phyloP scores from a whole-genome alignment of 768 basidiomycete species.

The Scleroderma bovista region DNA sequence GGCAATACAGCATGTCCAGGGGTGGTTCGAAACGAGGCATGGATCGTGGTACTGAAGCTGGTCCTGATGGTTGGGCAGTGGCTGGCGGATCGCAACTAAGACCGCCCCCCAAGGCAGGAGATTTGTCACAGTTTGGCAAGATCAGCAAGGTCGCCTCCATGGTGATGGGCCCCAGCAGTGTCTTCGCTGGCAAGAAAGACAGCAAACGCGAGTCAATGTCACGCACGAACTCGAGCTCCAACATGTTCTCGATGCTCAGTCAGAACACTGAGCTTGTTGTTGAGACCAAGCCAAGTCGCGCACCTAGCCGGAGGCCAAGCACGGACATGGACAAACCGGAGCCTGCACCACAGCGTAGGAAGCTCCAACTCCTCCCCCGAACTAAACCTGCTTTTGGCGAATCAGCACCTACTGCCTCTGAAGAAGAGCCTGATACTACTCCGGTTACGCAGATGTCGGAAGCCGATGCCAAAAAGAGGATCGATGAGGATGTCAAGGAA shows the following conservation, averaged over 20 bases:
- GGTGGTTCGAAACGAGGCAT: constrained; percentile 87
- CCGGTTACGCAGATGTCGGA: constrained; percentile 49
- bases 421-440: constrained; percentile 42
- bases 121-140: constrained; percentile 85
- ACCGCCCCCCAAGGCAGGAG: constrained; percentile 73
- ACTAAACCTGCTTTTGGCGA: constrained; percentile 56
- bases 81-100: constrained; percentile 50
- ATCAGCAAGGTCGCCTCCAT: constrained; percentile 66
- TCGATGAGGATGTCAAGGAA: constrained; percentile 79
- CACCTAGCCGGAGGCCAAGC: constrained; percentile 43
- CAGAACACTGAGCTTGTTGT: constrained; percentile 52
- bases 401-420: constrained; percentile 39
- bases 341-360: constrained; percentile 50
- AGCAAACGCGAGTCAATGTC: constrained; percentile 69
- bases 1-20: constrained; percentile 77
- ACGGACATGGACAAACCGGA: constrained; percentile 38
- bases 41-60: constrained; percentile 58
- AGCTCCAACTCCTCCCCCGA: constrained; percentile 74
- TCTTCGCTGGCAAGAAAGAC: constrained; percentile 74
- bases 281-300: constrained; percentile 52
- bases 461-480: constrained; percentile 65
- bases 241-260: constrained; percentile 86
- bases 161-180: constrained; percentile 80
- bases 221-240: constrained; percentile 69
- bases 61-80: constrained; percentile 87